These are phyloP conservation scores for Monosporozyma aerobia DNA, from an alignment of 805 yeast genomes.

Conservation along the genomic window DNA sequence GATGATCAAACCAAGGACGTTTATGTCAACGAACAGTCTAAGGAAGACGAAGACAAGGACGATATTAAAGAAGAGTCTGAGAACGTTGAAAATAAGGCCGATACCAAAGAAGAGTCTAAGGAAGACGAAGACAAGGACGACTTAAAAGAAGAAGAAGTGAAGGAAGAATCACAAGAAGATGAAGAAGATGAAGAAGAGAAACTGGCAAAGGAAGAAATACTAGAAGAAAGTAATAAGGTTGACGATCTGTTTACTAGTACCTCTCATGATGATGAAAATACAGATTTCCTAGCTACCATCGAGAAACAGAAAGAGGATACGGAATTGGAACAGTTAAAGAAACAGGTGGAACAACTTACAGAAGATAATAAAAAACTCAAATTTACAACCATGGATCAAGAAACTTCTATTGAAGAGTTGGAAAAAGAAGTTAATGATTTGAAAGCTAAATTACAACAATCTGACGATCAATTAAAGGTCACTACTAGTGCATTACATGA, in stretches of 20 bases:
- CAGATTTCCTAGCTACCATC: slow-evolving; percentile 24
- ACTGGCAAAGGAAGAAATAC: not conserved
- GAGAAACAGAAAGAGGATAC: slow-evolving; percentile 30
- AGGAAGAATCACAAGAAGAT: slow-evolving; percentile 1
- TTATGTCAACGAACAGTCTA: slow-evolving; percentile 6
- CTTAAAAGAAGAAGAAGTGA: not conserved
- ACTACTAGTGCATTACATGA: slow-evolving; percentile 21
- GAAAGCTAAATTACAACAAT: slow-evolving; percentile 11
- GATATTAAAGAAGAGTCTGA: not conserved
- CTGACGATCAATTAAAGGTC: slow-evolving; percentile 17
- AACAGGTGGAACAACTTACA: slow-evolving; percentile 32
- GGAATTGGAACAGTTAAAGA: slow-evolving; percentile 30
- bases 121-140: not conserved
- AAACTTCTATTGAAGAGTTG: slow-evolving; percentile 29
- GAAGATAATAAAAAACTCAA: slow-evolving; percentile 29
- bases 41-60: slow-evolving; percentile 5
- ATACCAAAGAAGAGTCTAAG: not conserved
- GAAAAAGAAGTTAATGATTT: slow-evolving; percentile 28
- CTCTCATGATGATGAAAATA: slow-evolving; percentile 9
- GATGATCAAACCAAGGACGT: no score
- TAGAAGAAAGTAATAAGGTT: not conserved
- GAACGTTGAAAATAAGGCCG: slow-evolving; percentile 1
- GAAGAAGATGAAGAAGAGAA: not conserved
- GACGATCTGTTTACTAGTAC: slow-evolving; percentile 8
- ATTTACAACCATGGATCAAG: slow-evolving; percentile 28